Conservation (phyloP, 768 basidiomycete genomes). For the Tremella yokohamensis region DNA sequence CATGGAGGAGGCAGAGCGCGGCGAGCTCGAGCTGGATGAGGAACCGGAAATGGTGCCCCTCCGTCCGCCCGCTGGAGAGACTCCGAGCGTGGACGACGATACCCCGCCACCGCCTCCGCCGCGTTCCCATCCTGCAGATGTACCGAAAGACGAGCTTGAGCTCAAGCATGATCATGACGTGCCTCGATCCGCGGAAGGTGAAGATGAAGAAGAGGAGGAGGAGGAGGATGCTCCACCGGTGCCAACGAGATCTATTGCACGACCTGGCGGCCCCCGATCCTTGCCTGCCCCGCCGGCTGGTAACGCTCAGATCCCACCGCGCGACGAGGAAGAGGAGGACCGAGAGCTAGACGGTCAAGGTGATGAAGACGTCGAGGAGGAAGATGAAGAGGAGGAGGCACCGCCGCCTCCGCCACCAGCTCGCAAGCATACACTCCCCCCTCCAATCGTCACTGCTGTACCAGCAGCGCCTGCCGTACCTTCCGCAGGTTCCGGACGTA, state of each 20-base stretch:
- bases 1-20: slow-evolving; percentile 21
- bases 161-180: slow-evolving; percentile 42
- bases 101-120: slow-evolving; percentile 26
- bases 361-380: slow-evolving; percentile 20
- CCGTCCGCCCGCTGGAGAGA: slow-evolving; percentile 29
- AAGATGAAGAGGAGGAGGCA: slow-evolving; percentile 26
- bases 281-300: slow-evolving; percentile 29
- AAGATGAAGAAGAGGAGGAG: slow-evolving; percentile 24
- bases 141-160: slow-evolving; percentile 43
- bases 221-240: slow-evolving; percentile 27
- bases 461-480: background rate
- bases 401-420: slow-evolving; percentile 13
- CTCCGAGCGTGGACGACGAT: background rate
- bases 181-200: slow-evolving; percentile 3
- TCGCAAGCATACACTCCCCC: slow-evolving; percentile 18
- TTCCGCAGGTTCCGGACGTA: too few relatives aligned
- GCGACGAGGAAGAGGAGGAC: slow-evolving; percentile 35
- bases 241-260: slow-evolving; percentile 1
- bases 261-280: slow-evolving; percentile 5
- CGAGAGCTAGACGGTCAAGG: slow-evolving; percentile 16
- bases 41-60: slow-evolving; percentile 28
- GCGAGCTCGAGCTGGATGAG: slow-evolving; percentile 15
- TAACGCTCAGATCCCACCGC: slow-evolving; percentile 21
- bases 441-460: slow-evolving; percentile 11
- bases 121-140: slow-evolving; percentile 16